A percentile compares a stretch with the other conserved stretches of the same genome.
Evolutionary conservation across 768 basidiomycete species (phyloP).

Genomic region (Porphyrellus cyaneotinctus): DNA sequence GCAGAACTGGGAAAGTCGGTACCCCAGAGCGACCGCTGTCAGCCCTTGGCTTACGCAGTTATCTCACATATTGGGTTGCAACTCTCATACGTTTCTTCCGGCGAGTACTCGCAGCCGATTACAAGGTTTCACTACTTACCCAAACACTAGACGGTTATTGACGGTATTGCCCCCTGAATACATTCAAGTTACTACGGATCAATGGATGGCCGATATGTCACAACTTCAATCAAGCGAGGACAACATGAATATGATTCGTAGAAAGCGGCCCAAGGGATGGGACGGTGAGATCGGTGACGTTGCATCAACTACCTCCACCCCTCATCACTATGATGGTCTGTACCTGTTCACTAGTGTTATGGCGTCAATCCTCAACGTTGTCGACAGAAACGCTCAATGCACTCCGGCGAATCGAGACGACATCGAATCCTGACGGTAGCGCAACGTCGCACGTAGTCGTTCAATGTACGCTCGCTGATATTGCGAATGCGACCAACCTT

Average conservation of each 20-base stretch:
- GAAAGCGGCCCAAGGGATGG: conserved; percentile 64
- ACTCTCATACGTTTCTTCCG: conserved; percentile 81
- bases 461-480: conserved; percentile 67
- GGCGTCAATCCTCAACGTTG: background rate
- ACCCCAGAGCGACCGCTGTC: conserved; percentile 95
- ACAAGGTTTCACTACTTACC: background rate
- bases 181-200: conserved; percentile 41
- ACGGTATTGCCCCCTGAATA: conserved; percentile 56
- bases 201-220: conserved; percentile 41
- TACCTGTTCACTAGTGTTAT: background rate
- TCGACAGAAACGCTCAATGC: conserved; percentile 50
- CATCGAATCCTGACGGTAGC: conserved; percentile 58
- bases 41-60: conserved; percentile 86
- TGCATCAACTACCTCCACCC: conserved; percentile 28
- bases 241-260: conserved; percentile 30
- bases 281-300: conserved; percentile 60
- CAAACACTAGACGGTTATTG: conserved; percentile 46
- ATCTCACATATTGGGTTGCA: conserved; percentile 84
- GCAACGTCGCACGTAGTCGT: conserved; percentile 66
- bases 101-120: conserved; percentile 32
- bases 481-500: conserved; percentile 77
- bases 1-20: conserved; percentile 72
- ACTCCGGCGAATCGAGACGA: conserved; percentile 56
- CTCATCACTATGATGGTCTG: conserved; percentile 41
- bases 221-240: conserved; percentile 33